Base-by-base conservation (phyloP, 176 grass and related monocot genomes). In the Raddia guianensis region DNA sequence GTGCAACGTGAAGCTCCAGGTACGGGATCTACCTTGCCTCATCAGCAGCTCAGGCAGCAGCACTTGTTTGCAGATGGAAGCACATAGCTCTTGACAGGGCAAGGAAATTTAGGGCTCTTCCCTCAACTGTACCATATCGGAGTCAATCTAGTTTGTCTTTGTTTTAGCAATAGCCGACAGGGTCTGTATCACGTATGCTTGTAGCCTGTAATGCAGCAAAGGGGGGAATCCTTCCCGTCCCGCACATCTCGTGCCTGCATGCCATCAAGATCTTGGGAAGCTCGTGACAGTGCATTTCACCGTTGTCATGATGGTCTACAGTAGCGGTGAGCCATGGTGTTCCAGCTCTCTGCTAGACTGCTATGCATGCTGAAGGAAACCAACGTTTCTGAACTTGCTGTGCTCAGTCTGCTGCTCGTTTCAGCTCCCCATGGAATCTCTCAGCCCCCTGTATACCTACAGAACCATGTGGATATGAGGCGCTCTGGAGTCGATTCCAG, bases 31-130 rank as follows among this genome's bases (percentile, higher is more conserved):
- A 40, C 72, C 83, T 2, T 86, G 71, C 79, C 21, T 83, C 16
- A 8, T 73, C 66, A 32, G 84, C 66, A 98, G 87, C 80, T 91
- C 90, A 0, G 76, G 81, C 5, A 90, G 92, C 86, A 98, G 92
- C 84, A 89, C 79, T 46, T 93, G 88, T 35, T 76, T 91, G 84
- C 67, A 91, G 63, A 69, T 91, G 73, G 88, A 84, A 58, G 54
- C 20, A 0, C 84, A 80, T 14, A 56, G 59, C 53, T 86, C 74
- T 49, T 81, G 75, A 82, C 34, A 49, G 1, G 34, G 75, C n/a
- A 0, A 37, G 21, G 3, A 63, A 44, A 3, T 42, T 3, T 54
- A 67, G 9, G 54, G 47, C 47, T 54, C 33, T 46, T 10, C 16
- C 18, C 9, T 59, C 33, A 4, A 56, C 15, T 56, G 12, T 79